These are phyloP conservation scores for Alternaria sp. DNA, from an alignment of 2,329 filamentous ascomycete genomes.

Conservation along the genomic window DNA sequence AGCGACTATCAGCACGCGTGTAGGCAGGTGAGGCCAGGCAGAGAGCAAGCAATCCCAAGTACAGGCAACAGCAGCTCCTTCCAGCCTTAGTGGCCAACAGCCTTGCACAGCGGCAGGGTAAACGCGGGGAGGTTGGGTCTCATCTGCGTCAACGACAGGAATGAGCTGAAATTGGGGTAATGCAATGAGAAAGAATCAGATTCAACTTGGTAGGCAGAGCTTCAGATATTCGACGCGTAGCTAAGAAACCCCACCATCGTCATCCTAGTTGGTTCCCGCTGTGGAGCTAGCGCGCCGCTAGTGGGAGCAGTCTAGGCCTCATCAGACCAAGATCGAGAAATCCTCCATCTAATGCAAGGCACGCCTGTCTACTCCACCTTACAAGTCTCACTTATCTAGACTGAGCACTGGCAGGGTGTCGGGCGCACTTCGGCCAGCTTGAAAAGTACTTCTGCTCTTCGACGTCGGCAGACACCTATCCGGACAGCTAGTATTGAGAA, in stretches of 20 bases:
- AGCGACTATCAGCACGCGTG: slow-evolving; percentile 24
- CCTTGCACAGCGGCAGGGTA: slow-evolving; percentile 31
- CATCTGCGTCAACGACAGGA: slow-evolving; percentile 37
- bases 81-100: slow-evolving; percentile 35
- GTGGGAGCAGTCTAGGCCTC: slow-evolving; percentile 10
- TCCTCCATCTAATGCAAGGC: slow-evolving; percentile 23
- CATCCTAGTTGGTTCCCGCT: slow-evolving; percentile 17
- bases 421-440: slow-evolving; percentile 14
- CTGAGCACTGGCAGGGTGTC: background rate
- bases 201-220: slow-evolving; percentile 65
- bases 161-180: background rate
- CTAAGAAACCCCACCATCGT: slow-evolving; percentile 18
- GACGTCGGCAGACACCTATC: background rate
- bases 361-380: slow-evolving; percentile 19
- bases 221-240: slow-evolving; percentile 12
- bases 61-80: slow-evolving; percentile 35
- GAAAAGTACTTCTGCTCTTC: slow-evolving; percentile 1
- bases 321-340: slow-evolving; percentile 9
- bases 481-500: background rate
- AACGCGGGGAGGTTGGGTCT: slow-evolving; percentile 28
- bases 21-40: slow-evolving; percentile 30
- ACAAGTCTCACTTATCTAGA: slow-evolving; percentile 5
- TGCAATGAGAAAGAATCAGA: background rate
- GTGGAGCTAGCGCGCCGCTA: slow-evolving; percentile 13
- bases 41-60: slow-evolving; percentile 33